These are phyloP conservation scores for Triglochin maritima DNA, from an alignment of 106 monocot genomes.

Conservation along the genomic window DNA sequence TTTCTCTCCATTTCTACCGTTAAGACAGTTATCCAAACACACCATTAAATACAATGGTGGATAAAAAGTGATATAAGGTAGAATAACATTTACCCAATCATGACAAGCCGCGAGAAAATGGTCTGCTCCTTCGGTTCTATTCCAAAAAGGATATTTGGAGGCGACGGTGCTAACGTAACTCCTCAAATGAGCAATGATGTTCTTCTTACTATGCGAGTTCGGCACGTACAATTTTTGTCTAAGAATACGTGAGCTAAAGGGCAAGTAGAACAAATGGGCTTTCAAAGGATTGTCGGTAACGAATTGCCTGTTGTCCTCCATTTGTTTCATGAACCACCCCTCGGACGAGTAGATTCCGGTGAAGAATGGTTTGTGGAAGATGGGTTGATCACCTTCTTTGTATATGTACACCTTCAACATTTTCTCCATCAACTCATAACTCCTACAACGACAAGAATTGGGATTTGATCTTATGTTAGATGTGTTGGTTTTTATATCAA, in stretches of 20 bases:
- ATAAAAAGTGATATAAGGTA: background rate
- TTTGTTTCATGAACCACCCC: constrained; percentile 67
- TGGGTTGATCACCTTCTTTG: constrained; percentile 43
- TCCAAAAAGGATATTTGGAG: constrained; percentile 55
- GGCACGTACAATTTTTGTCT: constrained; percentile 31
- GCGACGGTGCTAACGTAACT: constrained; percentile 30
- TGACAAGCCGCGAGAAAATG: constrained; percentile 63
- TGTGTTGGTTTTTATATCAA: no score
- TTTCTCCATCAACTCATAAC: constrained; percentile 59
- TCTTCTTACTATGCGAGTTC: constrained; percentile 26
- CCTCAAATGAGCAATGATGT: constrained; percentile 21
- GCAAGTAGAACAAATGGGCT: constrained; percentile 58
- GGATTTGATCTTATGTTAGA: background rate
- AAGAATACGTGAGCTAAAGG: constrained; percentile 45
- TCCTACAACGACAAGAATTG: constrained; percentile 20
- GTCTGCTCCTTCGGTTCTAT: constrained; percentile 44
- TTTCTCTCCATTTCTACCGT: no score
- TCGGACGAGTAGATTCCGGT: constrained; percentile 69
- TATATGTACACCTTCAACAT: constrained; percentile 57
- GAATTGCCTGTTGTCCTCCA: constrained; percentile 34
- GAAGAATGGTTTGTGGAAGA: constrained; percentile 46
- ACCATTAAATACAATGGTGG: no score
- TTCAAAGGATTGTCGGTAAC: constrained; percentile 31
- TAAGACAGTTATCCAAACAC: no score
- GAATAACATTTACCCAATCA: constrained; percentile 40